Conservation (phyloP, 116 monocot species). For the Posidonia oceanica region DNA sequence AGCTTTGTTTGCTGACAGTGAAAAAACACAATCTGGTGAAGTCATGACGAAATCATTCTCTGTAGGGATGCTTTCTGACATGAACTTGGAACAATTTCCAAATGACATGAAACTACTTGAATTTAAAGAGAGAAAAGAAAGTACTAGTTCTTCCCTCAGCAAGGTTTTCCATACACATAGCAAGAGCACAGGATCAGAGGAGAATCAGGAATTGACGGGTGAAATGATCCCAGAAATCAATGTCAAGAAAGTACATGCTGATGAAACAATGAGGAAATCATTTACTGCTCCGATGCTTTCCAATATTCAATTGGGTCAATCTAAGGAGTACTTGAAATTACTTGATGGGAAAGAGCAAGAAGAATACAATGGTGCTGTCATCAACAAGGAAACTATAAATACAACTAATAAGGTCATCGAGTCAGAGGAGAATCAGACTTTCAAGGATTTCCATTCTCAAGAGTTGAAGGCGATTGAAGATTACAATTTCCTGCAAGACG, state of each 20-base stretch:
- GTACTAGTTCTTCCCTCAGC: not conserved
- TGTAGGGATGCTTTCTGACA: conserved; percentile 28
- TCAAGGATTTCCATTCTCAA: too few species aligned
- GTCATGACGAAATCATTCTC: conserved; percentile 46
- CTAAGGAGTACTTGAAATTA: not conserved
- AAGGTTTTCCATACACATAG: not conserved
- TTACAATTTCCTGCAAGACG: not conserved
- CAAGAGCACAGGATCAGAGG: not conserved
- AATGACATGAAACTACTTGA: not conserved
- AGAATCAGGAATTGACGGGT: not conserved
- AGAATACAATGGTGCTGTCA: conserved; percentile 8
- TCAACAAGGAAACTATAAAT: not conserved
- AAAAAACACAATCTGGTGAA: conserved; percentile 10
- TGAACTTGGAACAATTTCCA: conserved; percentile 12
- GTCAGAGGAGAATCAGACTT: too few species aligned
- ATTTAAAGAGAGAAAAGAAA: not conserved
- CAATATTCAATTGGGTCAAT: not conserved
- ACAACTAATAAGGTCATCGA: not conserved
- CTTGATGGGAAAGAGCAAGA: conserved; percentile 15
- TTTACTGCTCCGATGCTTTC: not conserved
- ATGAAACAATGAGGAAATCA: not conserved
- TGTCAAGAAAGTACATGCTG: not conserved
- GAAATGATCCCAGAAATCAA: not conserved
- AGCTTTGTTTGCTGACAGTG: conserved; percentile 9
- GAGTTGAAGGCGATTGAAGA: not conserved